These are phyloP conservation scores for Erysimum cheiri DNA, from an alignment of 441 rosid species.

Conservation along the genomic window DNA sequence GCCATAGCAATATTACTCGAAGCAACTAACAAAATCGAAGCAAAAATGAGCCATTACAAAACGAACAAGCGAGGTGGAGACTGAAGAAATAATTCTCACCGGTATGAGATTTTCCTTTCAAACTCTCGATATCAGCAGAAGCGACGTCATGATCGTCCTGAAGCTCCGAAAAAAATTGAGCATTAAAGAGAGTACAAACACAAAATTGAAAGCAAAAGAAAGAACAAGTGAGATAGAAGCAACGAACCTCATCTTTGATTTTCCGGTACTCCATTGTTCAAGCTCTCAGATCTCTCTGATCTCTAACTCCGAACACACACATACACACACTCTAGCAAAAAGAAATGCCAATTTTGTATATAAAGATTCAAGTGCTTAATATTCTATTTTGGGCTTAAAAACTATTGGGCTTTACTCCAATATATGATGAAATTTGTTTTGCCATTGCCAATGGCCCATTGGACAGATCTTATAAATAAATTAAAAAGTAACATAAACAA, in stretches of 20 bases:
- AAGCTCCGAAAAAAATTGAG: slow-evolving; percentile 41
- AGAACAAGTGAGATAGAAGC: not conserved
- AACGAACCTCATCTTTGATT: slow-evolving; percentile 74
- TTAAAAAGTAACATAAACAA: too few relatives aligned
- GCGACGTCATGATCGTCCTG: slow-evolving; percentile 49
- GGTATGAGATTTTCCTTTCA: slow-evolving; percentile 54
- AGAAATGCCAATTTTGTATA: not conserved
- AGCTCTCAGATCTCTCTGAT: slow-evolving; percentile 45
- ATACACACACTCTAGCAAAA: not conserved
- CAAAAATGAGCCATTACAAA: slow-evolving; percentile 24
- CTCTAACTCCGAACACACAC: slow-evolving; percentile 29
- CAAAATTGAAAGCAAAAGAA: not conserved
- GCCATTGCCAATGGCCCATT: not conserved
- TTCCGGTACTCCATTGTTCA: slow-evolving; percentile 73
- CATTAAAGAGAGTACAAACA: not conserved
- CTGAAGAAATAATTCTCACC: slow-evolving; percentile 36
- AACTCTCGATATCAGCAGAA: slow-evolving; percentile 67
- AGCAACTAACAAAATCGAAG: slow-evolving; percentile 45
- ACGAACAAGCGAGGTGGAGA: not conserved
- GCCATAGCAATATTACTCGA: slow-evolving; percentile 51
- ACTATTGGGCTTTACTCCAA: not conserved
- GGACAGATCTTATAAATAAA: not conserved
- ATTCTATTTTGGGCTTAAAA: not conserved
- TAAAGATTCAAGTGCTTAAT: not conserved
- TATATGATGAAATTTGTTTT: not conserved